Evolutionary conservation across 2,329 filamentous ascomycete genomes (phyloP), one percentile per base, ranked within the genome.

Genomic region (Juglanconis sp.): DNA sequence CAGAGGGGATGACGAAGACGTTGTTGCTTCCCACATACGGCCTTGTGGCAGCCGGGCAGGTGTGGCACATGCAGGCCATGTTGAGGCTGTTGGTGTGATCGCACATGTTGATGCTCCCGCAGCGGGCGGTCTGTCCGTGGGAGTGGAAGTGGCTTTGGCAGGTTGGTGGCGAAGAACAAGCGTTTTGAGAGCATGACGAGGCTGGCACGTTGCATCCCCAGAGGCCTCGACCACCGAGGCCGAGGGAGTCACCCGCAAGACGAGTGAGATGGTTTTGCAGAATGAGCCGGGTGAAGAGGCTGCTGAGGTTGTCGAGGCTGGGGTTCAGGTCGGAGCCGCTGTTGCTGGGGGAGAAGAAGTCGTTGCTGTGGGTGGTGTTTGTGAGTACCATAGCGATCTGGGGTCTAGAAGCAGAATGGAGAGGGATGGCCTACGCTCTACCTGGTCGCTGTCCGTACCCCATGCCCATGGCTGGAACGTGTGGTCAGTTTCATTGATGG

Each of bases 201-300:
- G 54, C 15, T 5, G 49, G 30, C 13, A 31, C 10, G 34, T 17
- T 52, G 49, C 57, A 62, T 3, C 60, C 57, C 47, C 53, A 62
- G 32, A 62, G 53, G 15, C 57, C 60, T 31, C 57, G 52, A 11
- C 60, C 56, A 24, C 35, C 30, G 11, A 32, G 52, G 52, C 57
- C 57, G 31, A 51, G 40, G 10, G 44, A 9, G 17, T 56, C 49
- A 11, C 55, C 60, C 13, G 56, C 52, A 34, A 60, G 53, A 30
- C 53, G 60, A 42, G 48, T 56, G 34, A 62, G 60, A 35, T 56
- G 57, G 57, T 56, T 54, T 49, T 62, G 60, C 30, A 62, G 49
- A 53, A 62, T 62, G 42, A 62, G 60, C 5, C 57, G 60, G 35
- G 57, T 54, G 57, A 62, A 51, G 31, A 62, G 60, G 35, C 48